Percentiles rank a stretch among this genome's conserved stretches.
Evolutionary conservation across 208 protist species (phyloP).

Genomic region (Naegleria fowleri): DNA sequence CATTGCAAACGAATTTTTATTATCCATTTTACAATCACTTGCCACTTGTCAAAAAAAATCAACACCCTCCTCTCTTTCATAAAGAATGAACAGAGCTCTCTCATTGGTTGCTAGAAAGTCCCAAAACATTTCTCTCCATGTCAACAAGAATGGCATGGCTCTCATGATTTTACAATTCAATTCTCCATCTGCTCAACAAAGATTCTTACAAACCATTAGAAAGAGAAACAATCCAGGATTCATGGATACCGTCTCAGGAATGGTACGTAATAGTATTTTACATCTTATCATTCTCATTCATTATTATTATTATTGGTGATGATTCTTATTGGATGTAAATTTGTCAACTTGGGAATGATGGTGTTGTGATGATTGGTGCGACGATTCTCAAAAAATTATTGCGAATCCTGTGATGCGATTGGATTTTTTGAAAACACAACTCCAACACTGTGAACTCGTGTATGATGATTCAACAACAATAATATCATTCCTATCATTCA

Average conservation of each 20-base stretch:
- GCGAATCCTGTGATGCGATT: neutral
- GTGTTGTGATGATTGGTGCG: neutral
- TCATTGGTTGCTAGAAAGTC: neutral
- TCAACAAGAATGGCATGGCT: neutral
- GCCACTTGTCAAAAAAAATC: too few species aligned
- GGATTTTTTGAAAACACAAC: neutral
- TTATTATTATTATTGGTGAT: too few species aligned
- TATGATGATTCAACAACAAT: too few species aligned
- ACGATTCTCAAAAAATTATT: neutral
- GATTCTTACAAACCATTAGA: neutral
- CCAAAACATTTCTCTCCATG: neutral
- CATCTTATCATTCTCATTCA: too few species aligned
- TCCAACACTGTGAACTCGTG: too few species aligned
- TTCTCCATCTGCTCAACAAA: neutral
- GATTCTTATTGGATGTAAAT: too few species aligned
- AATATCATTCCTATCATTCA: too few species aligned
- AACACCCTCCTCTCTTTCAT: too few species aligned
- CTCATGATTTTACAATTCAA: neutral
- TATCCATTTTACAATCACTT: too few species aligned
- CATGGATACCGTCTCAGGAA: neutral
- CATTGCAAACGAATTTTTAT: too few species aligned
- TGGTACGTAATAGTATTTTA: too few species aligned
- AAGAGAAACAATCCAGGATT: slow-evolving; percentile 10
- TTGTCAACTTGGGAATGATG: neutral
- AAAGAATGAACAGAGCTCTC: neutral